These are phyloP conservation scores for Teunomyces funiuensis DNA, from an alignment of 805 yeast genomes.

Conservation along the genomic window DNA sequence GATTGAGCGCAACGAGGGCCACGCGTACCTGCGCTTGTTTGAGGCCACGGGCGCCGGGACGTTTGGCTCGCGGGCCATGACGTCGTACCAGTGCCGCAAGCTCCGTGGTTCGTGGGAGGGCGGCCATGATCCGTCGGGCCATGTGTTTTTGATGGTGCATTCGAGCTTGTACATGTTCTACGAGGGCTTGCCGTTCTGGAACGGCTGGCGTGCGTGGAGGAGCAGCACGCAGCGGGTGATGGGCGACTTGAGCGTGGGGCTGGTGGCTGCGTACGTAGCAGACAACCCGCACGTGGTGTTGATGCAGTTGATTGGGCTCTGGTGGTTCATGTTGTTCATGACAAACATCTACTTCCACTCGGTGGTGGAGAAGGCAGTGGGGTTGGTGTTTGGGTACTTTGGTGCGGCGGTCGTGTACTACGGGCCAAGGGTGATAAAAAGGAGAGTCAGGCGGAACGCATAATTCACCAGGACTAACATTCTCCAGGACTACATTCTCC, in stretches of 20 bases:
- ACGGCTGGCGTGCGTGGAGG: constrained; percentile 19
- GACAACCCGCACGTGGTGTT: constrained; percentile 29
- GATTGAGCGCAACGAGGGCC: constrained; percentile 9
- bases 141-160: constrained; percentile 74
- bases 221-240: background rate
- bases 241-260: constrained; percentile 2
- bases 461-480: too few relatives aligned
- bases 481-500: too few relatives aligned
- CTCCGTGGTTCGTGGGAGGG: constrained; percentile 69
- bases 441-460: too few relatives aligned
- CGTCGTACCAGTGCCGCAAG: constrained; percentile 36
- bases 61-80: constrained; percentile 13
- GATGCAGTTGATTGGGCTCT: constrained; percentile 40
- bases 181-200: constrained; percentile 51
- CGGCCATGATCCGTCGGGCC: constrained; percentile 97
- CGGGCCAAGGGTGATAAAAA: constrained; percentile 57
- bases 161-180: constrained; percentile 63
- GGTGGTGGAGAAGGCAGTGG: constrained; percentile 68
- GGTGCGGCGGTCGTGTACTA: constrained; percentile 50
- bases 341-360: constrained; percentile 88
- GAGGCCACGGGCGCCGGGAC: constrained; percentile 1
- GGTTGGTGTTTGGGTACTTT: constrained; percentile 60
- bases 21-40: constrained; percentile 12
- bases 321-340: constrained; percentile 87
- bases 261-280: constrained; percentile 9